phyloP scores from a whole-genome alignment of 768 basidiomycete genomes.

The Scleroderma bovista region DNA sequence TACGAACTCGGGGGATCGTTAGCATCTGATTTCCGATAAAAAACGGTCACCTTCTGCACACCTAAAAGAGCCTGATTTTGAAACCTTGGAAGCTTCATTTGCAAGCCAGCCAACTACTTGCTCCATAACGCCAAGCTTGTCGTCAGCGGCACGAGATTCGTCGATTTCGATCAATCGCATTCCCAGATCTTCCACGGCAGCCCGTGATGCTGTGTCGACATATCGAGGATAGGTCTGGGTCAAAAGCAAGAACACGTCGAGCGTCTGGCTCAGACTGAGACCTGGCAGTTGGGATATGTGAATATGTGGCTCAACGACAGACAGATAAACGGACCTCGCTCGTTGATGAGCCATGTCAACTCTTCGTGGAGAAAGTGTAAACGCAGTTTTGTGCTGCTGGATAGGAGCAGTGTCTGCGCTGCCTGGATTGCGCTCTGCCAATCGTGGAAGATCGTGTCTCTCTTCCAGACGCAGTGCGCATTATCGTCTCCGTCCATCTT shows the following conservation, averaged over 20 bases:
- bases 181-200: constrained; percentile 64
- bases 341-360: constrained; percentile 47
- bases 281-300: constrained; percentile 35
- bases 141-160: constrained; percentile 40
- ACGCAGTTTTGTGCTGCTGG: constrained; percentile 49
- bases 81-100: constrained; percentile 55
- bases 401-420: constrained; percentile 46
- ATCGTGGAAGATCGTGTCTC: constrained; percentile 46
- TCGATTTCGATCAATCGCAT: constrained; percentile 62
- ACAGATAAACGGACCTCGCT: constrained; percentile 43
- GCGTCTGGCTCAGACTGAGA: constrained; percentile 49
- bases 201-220: constrained; percentile 62
- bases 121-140: constrained; percentile 56
- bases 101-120: constrained; percentile 74
- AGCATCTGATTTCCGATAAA: background rate
- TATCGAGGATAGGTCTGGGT: constrained; percentile 78
- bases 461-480: constrained; percentile 38
- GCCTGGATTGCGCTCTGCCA: constrained; percentile 53
- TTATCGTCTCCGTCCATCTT: constrained; percentile 29
- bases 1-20: constrained; percentile 35
- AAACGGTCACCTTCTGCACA: constrained; percentile 28
- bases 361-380: constrained; percentile 60
- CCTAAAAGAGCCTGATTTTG: constrained; percentile 51
- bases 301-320: constrained; percentile 3
- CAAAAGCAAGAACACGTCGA: constrained; percentile 70